A percentile compares a stretch with the other conserved stretches of the same genome.
Conservation (phyloP, 352 stramenopile genomes). For the Pythium dissimile region DNA sequence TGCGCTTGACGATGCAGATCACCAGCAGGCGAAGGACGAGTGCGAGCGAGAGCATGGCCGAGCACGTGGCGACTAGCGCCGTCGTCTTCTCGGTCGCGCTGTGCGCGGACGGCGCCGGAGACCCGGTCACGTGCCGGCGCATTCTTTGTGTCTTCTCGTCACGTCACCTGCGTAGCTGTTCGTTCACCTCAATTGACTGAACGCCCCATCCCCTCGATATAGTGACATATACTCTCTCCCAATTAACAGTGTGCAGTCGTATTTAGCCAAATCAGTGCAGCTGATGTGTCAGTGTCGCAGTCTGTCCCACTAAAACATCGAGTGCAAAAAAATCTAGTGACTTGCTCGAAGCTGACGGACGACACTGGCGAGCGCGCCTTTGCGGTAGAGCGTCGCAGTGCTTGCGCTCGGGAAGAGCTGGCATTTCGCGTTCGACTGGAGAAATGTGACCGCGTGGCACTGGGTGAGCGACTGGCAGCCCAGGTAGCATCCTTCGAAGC, state of each 20-base stretch:
- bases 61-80: conserved; percentile 52
- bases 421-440: neutral
- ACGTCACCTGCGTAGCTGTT: neutral
- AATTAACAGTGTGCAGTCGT: neutral
- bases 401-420: neutral
- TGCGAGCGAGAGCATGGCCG: conserved; percentile 55
- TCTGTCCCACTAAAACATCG: neutral
- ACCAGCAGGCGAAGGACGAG: conserved; percentile 38
- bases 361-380: neutral
- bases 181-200: neutral
- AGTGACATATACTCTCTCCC: neutral
- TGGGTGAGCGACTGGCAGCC: neutral
- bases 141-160: conserved; percentile 1
- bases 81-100: conserved; percentile 38
- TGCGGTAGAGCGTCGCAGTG: neutral
- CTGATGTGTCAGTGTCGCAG: neutral
- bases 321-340: no score
- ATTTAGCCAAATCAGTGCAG: neutral
- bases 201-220: neutral
- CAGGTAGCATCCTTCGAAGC: neutral
- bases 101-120: neutral
- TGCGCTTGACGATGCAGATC: conserved; percentile 25
- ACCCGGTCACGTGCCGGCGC: neutral
- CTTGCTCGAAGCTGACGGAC: no score
- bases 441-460: neutral